Evolutionary conservation across 805 yeast species (phyloP).

Genomic region (Tetrapisispora iriomotensis): DNA sequence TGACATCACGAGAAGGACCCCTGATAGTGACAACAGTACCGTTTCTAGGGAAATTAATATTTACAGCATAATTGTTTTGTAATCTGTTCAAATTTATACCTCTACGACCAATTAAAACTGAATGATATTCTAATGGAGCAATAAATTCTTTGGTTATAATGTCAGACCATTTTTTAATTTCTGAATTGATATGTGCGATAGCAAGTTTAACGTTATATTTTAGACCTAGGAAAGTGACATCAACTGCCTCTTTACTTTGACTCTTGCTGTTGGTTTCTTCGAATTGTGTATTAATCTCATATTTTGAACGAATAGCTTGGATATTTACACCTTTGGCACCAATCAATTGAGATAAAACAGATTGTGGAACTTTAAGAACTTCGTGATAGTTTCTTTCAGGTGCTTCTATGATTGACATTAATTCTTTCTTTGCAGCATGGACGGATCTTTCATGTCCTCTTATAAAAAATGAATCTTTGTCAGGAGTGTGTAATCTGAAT

Average conservation of each 20-base stretch:
- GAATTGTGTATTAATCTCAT: slow-evolving; percentile 67
- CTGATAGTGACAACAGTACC: slow-evolving; percentile 56
- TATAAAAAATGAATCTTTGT: slow-evolving; percentile 46
- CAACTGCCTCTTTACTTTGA: slow-evolving; percentile 27
- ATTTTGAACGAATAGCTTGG: slow-evolving; percentile 58
- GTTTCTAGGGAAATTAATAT: slow-evolving; percentile 62
- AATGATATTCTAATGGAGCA: slow-evolving; percentile 70
- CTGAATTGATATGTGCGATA: slow-evolving; percentile 42
- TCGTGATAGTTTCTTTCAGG: slow-evolving; percentile 29
- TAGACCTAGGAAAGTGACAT: slow-evolving; percentile 61
- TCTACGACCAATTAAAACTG: slow-evolving; percentile 71
- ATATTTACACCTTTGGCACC: slow-evolving; percentile 82
- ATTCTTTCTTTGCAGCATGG: slow-evolving; percentile 29
- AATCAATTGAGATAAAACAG: slow-evolving; percentile 66
- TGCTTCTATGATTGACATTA: slow-evolving; percentile 21
- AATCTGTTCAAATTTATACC: slow-evolving; percentile 75
- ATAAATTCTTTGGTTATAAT: slow-evolving; percentile 54
- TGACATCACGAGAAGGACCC: slow-evolving; percentile 86
- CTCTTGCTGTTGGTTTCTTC: slow-evolving; percentile 38
- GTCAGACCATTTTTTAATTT: slow-evolving; percentile 73
- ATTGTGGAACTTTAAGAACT: slow-evolving; percentile 50
- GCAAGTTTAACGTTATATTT: slow-evolving; percentile 71
- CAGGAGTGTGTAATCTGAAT: slow-evolving; percentile 40
- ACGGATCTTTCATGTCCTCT: slow-evolving; percentile 66
- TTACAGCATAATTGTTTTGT: slow-evolving; percentile 78